Evolutionary conservation across 352 stramenopile genomes (phyloP).

Genomic region (Globisporangium acanthophoron): DNA sequence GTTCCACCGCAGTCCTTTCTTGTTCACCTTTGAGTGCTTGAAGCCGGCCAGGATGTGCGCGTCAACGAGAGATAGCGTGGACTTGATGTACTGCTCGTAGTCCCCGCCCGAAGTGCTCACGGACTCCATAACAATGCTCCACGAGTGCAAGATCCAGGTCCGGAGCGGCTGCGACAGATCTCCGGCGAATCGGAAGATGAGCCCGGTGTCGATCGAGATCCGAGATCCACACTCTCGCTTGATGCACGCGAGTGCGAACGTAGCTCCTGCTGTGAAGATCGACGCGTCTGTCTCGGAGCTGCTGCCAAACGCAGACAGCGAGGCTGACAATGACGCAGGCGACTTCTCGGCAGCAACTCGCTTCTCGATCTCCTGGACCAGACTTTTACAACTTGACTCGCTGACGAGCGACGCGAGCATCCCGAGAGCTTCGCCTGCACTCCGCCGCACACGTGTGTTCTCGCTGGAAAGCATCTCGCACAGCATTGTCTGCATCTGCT

Average conservation of each 20-base stretch:
- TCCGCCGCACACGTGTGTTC: constrained; percentile 53
- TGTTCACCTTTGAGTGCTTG: constrained; percentile 60
- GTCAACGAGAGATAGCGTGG: constrained; percentile 69
- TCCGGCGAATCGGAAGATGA: constrained; percentile 67
- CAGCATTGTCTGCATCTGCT: constrained; percentile 78
- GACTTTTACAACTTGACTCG: constrained; percentile 36
- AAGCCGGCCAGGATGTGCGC: constrained; percentile 73
- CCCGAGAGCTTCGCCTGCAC: constrained; percentile 71
- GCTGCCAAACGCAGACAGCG: constrained; percentile 20
- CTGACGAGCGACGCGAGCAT: constrained; percentile 42
- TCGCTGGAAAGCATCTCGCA: constrained; percentile 74
- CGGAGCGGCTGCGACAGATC: constrained; percentile 73
- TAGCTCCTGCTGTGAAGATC: constrained; percentile 48
- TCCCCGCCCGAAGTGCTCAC: constrained; percentile 66
- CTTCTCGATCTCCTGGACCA: constrained; percentile 74
- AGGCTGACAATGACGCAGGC: constrained; percentile 5
- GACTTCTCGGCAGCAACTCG: constrained; percentile 54
- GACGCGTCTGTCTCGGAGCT: constrained; percentile 34
- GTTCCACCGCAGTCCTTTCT: constrained; percentile 42
- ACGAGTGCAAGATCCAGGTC: constrained; percentile 80
- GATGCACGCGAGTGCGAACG: constrained; percentile 76
- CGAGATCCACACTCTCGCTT: constrained; percentile 73
- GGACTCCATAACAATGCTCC: constrained; percentile 80
- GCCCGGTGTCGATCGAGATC: constrained; percentile 63
- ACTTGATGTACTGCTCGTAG: constrained; percentile 80